Evolutionary conservation across 2,329 filamentous ascomycete species (phyloP), one percentile per base, ranked within the genome.

Genomic region (Aureobasidium subglaciale): DNA sequence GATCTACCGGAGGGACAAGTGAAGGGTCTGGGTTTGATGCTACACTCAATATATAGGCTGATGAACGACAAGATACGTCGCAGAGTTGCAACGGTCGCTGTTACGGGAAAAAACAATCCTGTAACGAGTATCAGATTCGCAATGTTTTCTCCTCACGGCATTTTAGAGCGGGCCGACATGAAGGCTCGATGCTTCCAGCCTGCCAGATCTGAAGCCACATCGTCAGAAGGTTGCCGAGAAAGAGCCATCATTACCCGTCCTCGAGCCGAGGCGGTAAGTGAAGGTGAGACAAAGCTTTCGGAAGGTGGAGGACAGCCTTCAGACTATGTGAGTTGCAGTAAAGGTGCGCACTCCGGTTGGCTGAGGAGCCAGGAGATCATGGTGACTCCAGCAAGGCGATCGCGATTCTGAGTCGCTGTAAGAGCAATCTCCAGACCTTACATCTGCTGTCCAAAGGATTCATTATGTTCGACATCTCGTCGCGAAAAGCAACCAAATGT

Each of bases 191-290:
- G 48, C 48, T 41, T 52, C 46, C 34, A 35, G 48, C 35, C 48
- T 40, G 25, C 29, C 50, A 43, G 18, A 54, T 43, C 38, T 43
- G 37, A 43, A 54, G 37, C 37, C 27, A 42, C 34, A 8, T 48
- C 43, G 43, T 48, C 43, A 48, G 43, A 48, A 48, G 43, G 34
- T 43, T 54, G 29, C 50, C 38, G 50, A 42, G 37, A 29, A 54
- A 54, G 29, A 43, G 50, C 50, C 50, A 34, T 18, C 8, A 34
- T 27, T 32, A 54, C 25, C 29, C 50, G 38, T 29, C 7, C 15
- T 53, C 27, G 16, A 35, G 40, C 50, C 50, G 50, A 54, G 35
- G 48, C 48, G 48, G 48, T 52, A 41, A 41, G 16, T 27, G 24
- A 25, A 29, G 35, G 48, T 52, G 48, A 52, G 48, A 52, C 48